Conservation (phyloP, 352 stramenopile genomes). For the Elongisporangium undulatum region DNA sequence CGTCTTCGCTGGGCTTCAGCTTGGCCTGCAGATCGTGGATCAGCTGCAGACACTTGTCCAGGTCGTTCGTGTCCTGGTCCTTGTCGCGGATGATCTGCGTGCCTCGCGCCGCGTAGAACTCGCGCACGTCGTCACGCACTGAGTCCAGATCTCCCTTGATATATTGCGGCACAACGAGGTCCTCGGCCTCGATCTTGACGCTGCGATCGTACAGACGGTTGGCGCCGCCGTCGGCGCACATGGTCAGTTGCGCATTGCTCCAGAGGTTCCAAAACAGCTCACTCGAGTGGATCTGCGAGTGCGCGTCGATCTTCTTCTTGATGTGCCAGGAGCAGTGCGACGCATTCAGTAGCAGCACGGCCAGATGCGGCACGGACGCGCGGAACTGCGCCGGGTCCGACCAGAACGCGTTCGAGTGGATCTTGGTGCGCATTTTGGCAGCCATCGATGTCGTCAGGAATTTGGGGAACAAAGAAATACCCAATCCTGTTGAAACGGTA, state of each 20-base stretch:
- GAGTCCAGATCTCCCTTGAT: conserved; percentile 97
- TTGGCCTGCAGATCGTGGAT: conserved; percentile 38
- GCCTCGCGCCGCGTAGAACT: conserved; percentile 76
- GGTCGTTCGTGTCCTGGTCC: conserved; percentile 93
- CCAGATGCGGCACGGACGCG: conserved; percentile 29
- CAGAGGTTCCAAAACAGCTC: conserved; percentile 74
- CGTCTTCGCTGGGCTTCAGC: neutral
- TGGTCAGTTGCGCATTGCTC: conserved; percentile 50
- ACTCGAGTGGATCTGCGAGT: conserved; percentile 16
- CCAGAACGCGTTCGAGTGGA: conserved; percentile 62
- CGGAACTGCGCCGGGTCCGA: conserved; percentile 20
- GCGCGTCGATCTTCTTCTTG: conserved; percentile 6
- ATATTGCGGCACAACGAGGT: conserved; percentile 72
- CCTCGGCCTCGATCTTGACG: conserved; percentile 23
- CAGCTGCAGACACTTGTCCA: conserved; percentile 90
- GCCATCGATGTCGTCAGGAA: neutral
- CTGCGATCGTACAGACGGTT: conserved; percentile 91
- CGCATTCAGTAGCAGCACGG: conserved; percentile 62
- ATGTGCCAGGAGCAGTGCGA: conserved; percentile 42
- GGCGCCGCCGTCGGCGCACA: conserved; percentile 95
- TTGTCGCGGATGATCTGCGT: conserved; percentile 69
- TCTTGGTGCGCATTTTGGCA: conserved; percentile 11
- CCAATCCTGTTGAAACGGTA: too few species aligned
- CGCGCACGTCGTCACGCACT: conserved; percentile 76
- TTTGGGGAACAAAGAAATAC: too few species aligned